Base-by-base conservation (phyloP, 1,284 basidiomycete species). In the Meira miltonrushii region DNA sequence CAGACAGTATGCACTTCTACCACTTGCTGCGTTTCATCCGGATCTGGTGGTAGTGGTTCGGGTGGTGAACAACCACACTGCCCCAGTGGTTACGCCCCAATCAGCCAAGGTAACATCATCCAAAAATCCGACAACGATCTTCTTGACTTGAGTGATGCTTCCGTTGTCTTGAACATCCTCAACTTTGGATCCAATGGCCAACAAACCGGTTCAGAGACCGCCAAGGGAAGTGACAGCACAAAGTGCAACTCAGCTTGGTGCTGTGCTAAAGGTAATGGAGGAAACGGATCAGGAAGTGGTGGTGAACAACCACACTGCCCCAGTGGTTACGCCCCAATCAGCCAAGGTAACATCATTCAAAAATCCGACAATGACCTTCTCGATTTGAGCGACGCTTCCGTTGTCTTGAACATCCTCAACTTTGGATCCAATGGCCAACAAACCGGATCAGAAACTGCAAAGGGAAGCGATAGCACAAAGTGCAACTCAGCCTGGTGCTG, bases 371-470 rank as follows among this genome's bases (percentile, higher is more conserved):
- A 39, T 53, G 50, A 53, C 15, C 25, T 55, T 6, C 2, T 48
- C 15, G 53, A 55, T 33, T 23, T 55, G 5, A 55, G 41, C 11
- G 41, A 55, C 38, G 8, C 51, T n/a, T 13, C 11, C 2, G 15
- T 55, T 39, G 25, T 8, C 40, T 19, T 55, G 13, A 25, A 13
- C n/a, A 48, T 55, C 15, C 53, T 55, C 15, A 40, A 46, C 39
- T 43, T 43, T 43, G 40, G 15, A 3, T 43, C 40, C 2, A 15
- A 15, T 15, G 19, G 15, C 11, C 3, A 15, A 15, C 19, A 15
- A 15, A 15, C 40, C 19, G 10, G 13, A 5, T 5, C 3, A 15
- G 19, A 15, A 15, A 15, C 4, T 19, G 19, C 13, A 19, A 15
- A 15, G 19, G 40, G 15, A 15, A 43, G 40, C 11, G 15, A 43